Evolutionary conservation across 176 grass and related monocot species (phyloP), one percentile per base, ranked within the genome.

Genomic region (Juncus inflexus): DNA sequence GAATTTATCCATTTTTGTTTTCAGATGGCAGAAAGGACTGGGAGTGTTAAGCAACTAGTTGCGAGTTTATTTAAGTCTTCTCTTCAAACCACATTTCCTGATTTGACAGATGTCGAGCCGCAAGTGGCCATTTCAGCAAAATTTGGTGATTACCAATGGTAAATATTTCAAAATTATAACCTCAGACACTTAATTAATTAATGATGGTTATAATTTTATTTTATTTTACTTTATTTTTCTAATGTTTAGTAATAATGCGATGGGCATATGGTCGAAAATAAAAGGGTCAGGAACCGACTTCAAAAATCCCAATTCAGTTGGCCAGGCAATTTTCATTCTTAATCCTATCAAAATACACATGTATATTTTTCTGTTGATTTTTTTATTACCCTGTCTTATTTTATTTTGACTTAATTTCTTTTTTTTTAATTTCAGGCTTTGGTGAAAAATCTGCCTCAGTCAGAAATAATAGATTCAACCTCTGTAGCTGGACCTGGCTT

Each of bases 91-190:
- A 81, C 83, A 35, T 79, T 99, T 53, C 85, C 83, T 39, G 78
- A 86, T 39, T 70, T 86, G 52, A 12, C 37, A 49, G 72, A 90
- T 63, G 73, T 84, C 58, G 85, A 94, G 49, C 78, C 89, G 0
- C 63, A 92, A 77, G 85, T 99, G 84, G 89, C 84, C 77, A 75
- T 84, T 73, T 92, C 83, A 40, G 78, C 38, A 47, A 92, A 83
- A 58, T 99, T 92, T 63, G 94, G 85, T 9, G 95, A 99, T 68
- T 99, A 99, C 66, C 95, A 99, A 72, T 99, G 95, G 95, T 99
- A 86, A 40, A 38, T 56, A 43, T 19, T 35, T 90, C 58, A 42
- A 6, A 10, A 61, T 7, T 65, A 40, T 41, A 65, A 40, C 5
- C 4, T 58, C 16, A 15, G 14, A 60, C 45, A 67, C 7, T 35